Conservation (phyloP, 2,329 filamentous ascomycete genomes). For the Pseudogymnoascus sp. region DNA sequence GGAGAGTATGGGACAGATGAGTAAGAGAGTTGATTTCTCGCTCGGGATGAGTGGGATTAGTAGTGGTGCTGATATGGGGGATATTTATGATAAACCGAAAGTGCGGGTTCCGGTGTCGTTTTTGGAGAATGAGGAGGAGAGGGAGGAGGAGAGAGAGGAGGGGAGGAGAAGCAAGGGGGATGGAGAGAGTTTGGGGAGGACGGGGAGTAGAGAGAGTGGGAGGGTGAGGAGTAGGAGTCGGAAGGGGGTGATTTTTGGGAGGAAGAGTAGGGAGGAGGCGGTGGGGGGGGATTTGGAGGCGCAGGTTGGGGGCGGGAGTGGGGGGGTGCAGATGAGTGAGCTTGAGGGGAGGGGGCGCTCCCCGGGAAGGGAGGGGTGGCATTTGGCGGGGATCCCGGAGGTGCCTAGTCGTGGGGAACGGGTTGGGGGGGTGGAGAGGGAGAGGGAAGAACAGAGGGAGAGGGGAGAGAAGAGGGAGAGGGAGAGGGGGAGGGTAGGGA, state of each 20-base stretch:
- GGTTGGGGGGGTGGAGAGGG: too few relatives aligned
- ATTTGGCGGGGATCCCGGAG: neutral
- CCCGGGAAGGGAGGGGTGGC: neutral
- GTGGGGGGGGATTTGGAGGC: neutral
- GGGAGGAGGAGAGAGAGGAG: neutral
- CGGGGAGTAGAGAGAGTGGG: neutral
- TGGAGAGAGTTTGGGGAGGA: neutral
- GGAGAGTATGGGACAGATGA: constrained; percentile 48
- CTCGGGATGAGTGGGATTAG: constrained; percentile 55
- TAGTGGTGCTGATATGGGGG: constrained; percentile 49
- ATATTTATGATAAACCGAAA: constrained; percentile 52
- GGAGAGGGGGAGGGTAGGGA: neutral
- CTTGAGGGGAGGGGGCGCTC: neutral
- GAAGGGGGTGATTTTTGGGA: neutral
- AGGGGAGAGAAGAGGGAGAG: neutral
- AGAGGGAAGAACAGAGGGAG: neutral
- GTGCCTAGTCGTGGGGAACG: neutral
- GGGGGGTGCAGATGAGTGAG: neutral
- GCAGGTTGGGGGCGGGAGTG: neutral
- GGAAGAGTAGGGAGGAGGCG: neutral
- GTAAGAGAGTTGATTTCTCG: constrained; percentile 60
- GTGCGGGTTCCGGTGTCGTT: constrained; percentile 23
- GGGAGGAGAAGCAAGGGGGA: neutral
- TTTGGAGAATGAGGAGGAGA: neutral
- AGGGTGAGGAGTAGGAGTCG: neutral